A percentile compares a stretch with the other conserved stretches of the same genome.
phyloP scores from a whole-genome alignment of 495 filamentous ascomycete species.

The Hypoxylon cercidicola region DNA sequence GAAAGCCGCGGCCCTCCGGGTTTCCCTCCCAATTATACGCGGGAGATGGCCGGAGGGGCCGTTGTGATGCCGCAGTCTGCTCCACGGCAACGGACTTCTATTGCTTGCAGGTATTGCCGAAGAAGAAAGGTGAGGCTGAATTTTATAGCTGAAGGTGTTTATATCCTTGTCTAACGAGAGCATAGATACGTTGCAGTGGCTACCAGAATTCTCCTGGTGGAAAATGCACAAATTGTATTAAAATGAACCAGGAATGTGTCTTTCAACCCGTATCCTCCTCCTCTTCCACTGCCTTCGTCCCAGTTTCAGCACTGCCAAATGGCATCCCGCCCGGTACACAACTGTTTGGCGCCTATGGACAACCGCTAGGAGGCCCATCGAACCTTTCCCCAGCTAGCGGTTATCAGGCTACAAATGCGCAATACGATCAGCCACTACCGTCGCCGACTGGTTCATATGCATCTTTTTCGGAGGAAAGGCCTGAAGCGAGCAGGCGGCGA shows the following conservation, averaged over 20 bases:
- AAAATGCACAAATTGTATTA: slow-evolving; percentile 62
- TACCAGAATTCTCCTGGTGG: slow-evolving; percentile 60
- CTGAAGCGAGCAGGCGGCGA: slow-evolving; percentile 44
- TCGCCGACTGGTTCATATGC: slow-evolving; percentile 46
- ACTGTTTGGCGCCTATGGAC: slow-evolving; percentile 61
- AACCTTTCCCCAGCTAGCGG: slow-evolving; percentile 34
- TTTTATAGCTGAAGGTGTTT: neutral
- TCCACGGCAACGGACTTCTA: slow-evolving; percentile 61
- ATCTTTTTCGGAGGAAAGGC: slow-evolving; percentile 45
- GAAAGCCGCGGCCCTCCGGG: slow-evolving; percentile 30
- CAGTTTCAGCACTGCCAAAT: slow-evolving; percentile 57
- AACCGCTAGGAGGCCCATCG: slow-evolving; percentile 50
- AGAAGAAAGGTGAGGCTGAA: slow-evolving; percentile 57
- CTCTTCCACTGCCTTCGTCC: slow-evolving; percentile 59
- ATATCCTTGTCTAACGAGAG: slow-evolving; percentile 17
- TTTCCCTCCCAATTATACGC: slow-evolving; percentile 39
- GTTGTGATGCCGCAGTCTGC: slow-evolving; percentile 53
- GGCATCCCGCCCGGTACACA: slow-evolving; percentile 61
- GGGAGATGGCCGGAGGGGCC: slow-evolving; percentile 40
- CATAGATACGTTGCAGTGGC: slow-evolving; percentile 64
- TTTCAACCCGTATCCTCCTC: slow-evolving; percentile 63
- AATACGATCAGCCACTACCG: slow-evolving; percentile 52
- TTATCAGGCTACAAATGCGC: slow-evolving; percentile 41
- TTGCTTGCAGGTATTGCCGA: slow-evolving; percentile 62
- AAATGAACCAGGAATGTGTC: slow-evolving; percentile 62